Evolutionary conservation across 371 early-diverging fungal species (phyloP), one percentile per base, ranked within the genome.

Genomic region (Gilbertella persicaria): DNA sequence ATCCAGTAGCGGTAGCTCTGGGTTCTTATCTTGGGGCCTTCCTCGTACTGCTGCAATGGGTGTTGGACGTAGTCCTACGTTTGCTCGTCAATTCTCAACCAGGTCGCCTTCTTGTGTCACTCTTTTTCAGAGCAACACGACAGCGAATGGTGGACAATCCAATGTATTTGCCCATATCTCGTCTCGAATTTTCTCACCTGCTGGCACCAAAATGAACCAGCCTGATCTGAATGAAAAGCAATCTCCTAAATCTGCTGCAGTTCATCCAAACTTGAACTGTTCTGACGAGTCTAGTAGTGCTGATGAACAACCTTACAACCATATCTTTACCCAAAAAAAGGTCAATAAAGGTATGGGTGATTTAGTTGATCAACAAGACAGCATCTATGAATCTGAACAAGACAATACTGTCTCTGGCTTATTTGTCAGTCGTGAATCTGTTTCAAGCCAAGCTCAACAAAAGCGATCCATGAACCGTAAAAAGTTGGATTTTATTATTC

Each of bases 151-250:
- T 38, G 49, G 44, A n/a, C 57, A 52, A 17, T 36, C 53, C 19
- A 64, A 52, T 42, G 36, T 51, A 16, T 45, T 65, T 28, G 46
- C 55, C 5, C 60, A 59, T 40, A 37, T 64, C n/a, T 51, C 60
- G 5, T 53, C 66, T 50, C 66, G 66, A 20, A 60, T 65, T 28
- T 65, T 65, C 25, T 56, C 66, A 23, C 57, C 66, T 14, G 57
- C 55, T 3, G 56, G 55, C 4, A 48, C 48, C 8, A 58, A 54
- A 19, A 43, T 58, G 47, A 45, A 44, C 16, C 50, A 37, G 16
- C 48, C 57, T 16, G 17, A 35, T 13, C 14, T 36, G 24, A 21
- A 19, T 4, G 58, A 58, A 17, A 46, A 45, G 24, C 28, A 44
- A 17, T 35, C 25, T 4, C 23, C 38, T 21, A 59, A 19, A 4